These are phyloP conservation scores for Sedum album DNA, from an alignment of 164 flowering plant species.

Conservation along the genomic window DNA sequence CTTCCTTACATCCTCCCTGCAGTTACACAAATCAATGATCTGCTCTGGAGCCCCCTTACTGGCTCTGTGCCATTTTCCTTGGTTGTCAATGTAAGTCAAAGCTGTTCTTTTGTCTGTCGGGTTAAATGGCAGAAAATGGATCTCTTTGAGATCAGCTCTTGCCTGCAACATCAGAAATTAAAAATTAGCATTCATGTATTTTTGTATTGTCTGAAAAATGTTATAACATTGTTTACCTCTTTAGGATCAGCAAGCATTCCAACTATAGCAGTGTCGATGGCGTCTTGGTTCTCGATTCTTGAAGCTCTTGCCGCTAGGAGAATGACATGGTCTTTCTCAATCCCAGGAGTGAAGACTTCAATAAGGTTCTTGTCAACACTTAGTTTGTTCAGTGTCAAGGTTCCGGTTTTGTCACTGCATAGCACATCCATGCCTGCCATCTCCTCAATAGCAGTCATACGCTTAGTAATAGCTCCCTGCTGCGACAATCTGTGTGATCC, in stretches of 20 bases:
- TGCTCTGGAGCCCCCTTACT: constrained; percentile 37
- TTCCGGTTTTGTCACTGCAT: constrained; percentile 38
- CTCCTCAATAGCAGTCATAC: constrained; percentile 41
- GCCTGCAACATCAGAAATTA: constrained; percentile 18
- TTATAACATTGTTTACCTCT: constrained; percentile 17
- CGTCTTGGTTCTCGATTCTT: constrained; percentile 36
- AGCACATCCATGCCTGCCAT: constrained; percentile 17
- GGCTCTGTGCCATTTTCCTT: constrained; percentile 29
- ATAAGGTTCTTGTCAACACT: constrained; percentile 29
- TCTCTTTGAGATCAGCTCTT: constrained; percentile 28
- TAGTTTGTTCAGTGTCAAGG: constrained; percentile 35
- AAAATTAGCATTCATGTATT: not conserved
- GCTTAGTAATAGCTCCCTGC: constrained; percentile 38
- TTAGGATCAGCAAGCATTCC: constrained; percentile 38
- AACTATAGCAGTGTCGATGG: constrained; percentile 36
- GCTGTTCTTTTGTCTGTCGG: constrained; percentile 17
- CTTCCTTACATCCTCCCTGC: not conserved
- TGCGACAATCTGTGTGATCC: constrained; percentile 33
- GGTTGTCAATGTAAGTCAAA: constrained; percentile 28
- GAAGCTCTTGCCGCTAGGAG: constrained; percentile 33
- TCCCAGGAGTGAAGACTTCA: constrained; percentile 18
- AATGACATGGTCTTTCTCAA: constrained; percentile 22
- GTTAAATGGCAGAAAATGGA: constrained; percentile 13
- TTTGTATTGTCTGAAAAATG: not conserved
- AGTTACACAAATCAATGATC: not conserved